A percentile compares a stretch with the other conserved stretches of the same genome.
Conservation (phyloP, 176 grass and related monocot genomes). For the Ensete glaucum region DNA sequence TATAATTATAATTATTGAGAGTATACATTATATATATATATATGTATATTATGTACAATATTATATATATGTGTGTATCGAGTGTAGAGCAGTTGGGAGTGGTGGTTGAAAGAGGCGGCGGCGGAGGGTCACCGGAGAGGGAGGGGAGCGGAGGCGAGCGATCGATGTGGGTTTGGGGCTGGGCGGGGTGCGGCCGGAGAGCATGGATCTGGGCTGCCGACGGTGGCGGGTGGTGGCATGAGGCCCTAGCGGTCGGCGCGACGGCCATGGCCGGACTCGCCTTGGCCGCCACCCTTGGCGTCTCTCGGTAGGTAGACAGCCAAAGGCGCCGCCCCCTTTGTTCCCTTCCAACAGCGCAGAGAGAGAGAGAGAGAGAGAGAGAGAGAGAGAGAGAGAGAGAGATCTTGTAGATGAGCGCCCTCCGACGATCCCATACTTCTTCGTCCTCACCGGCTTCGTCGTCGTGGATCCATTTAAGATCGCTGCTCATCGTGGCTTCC, state of each 20-base stretch:
- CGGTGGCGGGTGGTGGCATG: slow-evolving; percentile 41
- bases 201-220: slow-evolving; percentile 9
- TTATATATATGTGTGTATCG: too few relatives aligned
- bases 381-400: background rate
- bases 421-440: slow-evolving; percentile 8
- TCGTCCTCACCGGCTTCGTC: slow-evolving; percentile 10
- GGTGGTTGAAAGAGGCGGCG: slow-evolving; percentile 8
- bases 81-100: background rate
- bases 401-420: background rate
- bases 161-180: slow-evolving; percentile 69
- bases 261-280: slow-evolving; percentile 65
- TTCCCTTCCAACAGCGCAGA: too few relatives aligned
- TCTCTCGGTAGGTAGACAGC: slow-evolving; percentile 48
- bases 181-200: slow-evolving; percentile 20
- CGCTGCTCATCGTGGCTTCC: slow-evolving; percentile 20
- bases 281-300: slow-evolving; percentile 43
- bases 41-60: too few relatives aligned
- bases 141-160: slow-evolving; percentile 8
- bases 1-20: too few relatives aligned
- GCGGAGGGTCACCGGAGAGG: slow-evolving; percentile 1
- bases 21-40: too few relatives aligned
- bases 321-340: too few relatives aligned
- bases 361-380: too few relatives aligned
- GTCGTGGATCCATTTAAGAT: slow-evolving; percentile 19
- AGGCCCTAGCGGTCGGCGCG: slow-evolving; percentile 54